phyloP scores from a whole-genome alignment of 2,329 filamentous ascomycete genomes.

The Aspergillus flavus region DNA sequence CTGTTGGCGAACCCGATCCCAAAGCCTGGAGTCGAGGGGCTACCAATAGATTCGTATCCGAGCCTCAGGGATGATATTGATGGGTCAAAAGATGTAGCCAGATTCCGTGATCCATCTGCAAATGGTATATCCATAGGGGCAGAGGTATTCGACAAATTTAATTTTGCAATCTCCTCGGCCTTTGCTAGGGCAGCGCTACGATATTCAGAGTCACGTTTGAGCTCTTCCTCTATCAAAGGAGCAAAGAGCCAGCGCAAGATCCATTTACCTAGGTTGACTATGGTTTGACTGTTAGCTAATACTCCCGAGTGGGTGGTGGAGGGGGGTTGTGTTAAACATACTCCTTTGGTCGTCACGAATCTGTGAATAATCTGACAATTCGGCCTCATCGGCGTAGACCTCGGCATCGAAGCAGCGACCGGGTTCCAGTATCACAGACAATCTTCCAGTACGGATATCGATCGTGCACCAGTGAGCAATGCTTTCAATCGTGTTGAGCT shows the following conservation, averaged over 20 bases:
- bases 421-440: slow-evolving; percentile 88
- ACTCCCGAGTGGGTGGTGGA: background rate
- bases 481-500: slow-evolving; percentile 84
- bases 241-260: slow-evolving; percentile 89
- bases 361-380: slow-evolving; percentile 71
- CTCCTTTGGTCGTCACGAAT: slow-evolving; percentile 93
- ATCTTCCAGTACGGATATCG: slow-evolving; percentile 86
- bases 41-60: slow-evolving; percentile 61
- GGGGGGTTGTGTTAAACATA: slow-evolving; percentile 48
- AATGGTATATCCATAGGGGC: slow-evolving; percentile 61
- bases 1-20: slow-evolving; percentile 74
- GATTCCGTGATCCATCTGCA: slow-evolving; percentile 27
- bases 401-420: slow-evolving; percentile 98
- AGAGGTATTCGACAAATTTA: slow-evolving; percentile 62
- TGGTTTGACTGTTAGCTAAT: slow-evolving; percentile 6
- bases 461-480: slow-evolving; percentile 96
- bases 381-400: slow-evolving; percentile 89
- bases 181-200: slow-evolving; percentile 69
- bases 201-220: slow-evolving; percentile 74
- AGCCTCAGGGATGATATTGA: slow-evolving; percentile 61
- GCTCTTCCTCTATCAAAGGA: slow-evolving; percentile 85
- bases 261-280: slow-evolving; percentile 97
- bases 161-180: slow-evolving; percentile 60
- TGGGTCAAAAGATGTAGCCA: slow-evolving; percentile 38
- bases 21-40: slow-evolving; percentile 72